Evolutionary conservation across 2,329 filamentous ascomycete genomes (phyloP).

Genomic region (Fusarium succisae): DNA sequence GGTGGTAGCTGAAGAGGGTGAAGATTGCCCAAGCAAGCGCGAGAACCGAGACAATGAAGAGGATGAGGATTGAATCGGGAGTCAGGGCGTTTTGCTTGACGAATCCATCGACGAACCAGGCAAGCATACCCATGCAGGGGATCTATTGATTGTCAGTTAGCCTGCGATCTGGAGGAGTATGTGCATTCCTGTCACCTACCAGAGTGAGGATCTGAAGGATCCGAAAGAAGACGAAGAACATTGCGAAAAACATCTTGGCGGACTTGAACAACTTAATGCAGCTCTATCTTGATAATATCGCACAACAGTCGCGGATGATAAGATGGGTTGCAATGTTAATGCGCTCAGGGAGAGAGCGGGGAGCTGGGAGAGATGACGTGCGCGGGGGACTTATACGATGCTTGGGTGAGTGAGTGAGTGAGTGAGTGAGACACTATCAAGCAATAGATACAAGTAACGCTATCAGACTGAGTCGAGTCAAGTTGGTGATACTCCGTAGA

Average conservation of each 20-base stretch:
- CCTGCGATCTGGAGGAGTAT: not conserved
- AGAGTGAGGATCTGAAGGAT: constrained; percentile 70
- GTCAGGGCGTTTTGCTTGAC: constrained; percentile 65
- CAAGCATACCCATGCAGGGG: constrained; percentile 72
- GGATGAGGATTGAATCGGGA: constrained; percentile 69
- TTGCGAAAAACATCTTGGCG: constrained; percentile 67
- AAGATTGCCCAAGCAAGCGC: constrained; percentile 70
- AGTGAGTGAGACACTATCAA: not conserved
- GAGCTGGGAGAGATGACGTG: constrained; percentile 7
- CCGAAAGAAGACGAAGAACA: constrained; percentile 71
- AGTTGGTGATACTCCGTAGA: not conserved
- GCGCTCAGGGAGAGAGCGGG: not conserved
- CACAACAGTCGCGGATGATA: not conserved
- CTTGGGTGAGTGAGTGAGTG: not conserved
- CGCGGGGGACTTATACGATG: constrained; percentile 10
- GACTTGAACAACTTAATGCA: not conserved
- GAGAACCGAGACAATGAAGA: constrained; percentile 74
- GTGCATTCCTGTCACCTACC: constrained; percentile 48
- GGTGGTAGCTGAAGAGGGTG: constrained; percentile 74
- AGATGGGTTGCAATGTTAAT: not conserved
- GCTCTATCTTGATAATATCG: not conserved
- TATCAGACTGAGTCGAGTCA: not conserved
- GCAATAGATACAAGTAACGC: not conserved
- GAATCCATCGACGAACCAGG: constrained; percentile 72
- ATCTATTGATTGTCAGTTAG: constrained; percentile 56